Evolutionary conservation across 2,329 filamentous ascomycete species (phyloP).

Genomic region (Colletotrichum tofieldiae): DNA sequence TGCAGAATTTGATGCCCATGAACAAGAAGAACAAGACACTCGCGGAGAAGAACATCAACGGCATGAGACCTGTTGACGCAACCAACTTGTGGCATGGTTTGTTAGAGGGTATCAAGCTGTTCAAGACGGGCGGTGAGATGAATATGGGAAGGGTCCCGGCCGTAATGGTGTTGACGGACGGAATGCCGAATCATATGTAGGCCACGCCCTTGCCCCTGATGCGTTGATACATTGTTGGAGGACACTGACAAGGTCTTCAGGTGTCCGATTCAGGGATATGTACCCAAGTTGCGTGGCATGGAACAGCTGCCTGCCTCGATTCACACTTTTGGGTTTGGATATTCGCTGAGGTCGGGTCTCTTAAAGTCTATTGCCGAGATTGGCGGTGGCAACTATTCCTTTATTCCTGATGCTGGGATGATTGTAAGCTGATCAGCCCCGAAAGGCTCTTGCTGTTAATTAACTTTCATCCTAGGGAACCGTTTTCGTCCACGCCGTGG

Average conservation of each 20-base stretch:
- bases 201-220: slow-evolving; percentile 24
- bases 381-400: slow-evolving; percentile 71
- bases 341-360: slow-evolving; percentile 64
- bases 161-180: slow-evolving; percentile 70
- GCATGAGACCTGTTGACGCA: slow-evolving; percentile 54
- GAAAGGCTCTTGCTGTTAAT: neutral
- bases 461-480: slow-evolving; percentile 60
- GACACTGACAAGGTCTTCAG: slow-evolving; percentile 44
- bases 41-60: slow-evolving; percentile 59
- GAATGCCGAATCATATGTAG: slow-evolving; percentile 68
- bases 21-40: slow-evolving; percentile 60
- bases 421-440: slow-evolving; percentile 55
- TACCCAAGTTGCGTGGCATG: slow-evolving; percentile 66
- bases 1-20: slow-evolving; percentile 66
- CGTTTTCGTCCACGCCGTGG: slow-evolving; percentile 74
- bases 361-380: slow-evolving; percentile 74
- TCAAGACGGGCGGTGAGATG: slow-evolving; percentile 52
- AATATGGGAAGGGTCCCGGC: slow-evolving; percentile 60
- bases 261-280: slow-evolving; percentile 67
- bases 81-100: slow-evolving; percentile 75
- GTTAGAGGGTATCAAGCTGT: slow-evolving; percentile 64
- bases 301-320: slow-evolving; percentile 59
- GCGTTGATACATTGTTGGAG: neutral
- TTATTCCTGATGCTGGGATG: slow-evolving; percentile 75
- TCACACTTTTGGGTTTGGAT: slow-evolving; percentile 71